These are phyloP conservation scores for Albugo laibachii DNA, from an alignment of 352 stramenopile species.

Conservation along the genomic window DNA sequence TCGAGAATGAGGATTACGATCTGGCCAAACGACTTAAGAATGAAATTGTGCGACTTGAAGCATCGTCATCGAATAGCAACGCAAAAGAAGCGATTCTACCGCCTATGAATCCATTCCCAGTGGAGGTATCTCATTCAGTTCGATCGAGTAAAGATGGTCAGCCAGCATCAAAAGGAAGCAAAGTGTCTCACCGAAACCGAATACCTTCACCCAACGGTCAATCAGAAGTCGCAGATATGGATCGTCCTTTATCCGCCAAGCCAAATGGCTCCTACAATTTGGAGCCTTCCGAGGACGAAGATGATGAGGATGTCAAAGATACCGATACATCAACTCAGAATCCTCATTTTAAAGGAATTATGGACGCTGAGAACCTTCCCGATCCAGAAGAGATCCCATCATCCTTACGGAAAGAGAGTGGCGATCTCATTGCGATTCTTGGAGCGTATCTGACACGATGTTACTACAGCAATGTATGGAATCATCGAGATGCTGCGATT, in stretches of 20 bases:
- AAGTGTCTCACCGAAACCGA: no score
- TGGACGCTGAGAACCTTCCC: conserved; percentile 38
- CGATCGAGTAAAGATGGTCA: conserved; percentile 1
- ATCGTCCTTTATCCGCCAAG: conserved; percentile 1
- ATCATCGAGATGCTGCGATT: conserved; percentile 64
- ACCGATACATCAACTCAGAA: conserved; percentile 13
- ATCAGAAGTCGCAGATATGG: conserved; percentile 2
- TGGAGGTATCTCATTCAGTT: conserved; percentile 12
- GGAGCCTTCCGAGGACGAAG: conserved; percentile 12
- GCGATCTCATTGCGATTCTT: conserved; percentile 54
- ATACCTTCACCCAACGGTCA: not conserved
- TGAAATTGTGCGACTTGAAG: conserved; percentile 59
- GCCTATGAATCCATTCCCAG: conserved; percentile 39
- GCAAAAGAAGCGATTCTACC: conserved; percentile 33
- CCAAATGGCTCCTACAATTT: not conserved
- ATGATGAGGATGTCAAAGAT: conserved; percentile 9
- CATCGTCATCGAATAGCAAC: conserved; percentile 23
- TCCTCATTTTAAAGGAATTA: conserved; percentile 36
- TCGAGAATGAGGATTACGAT: conserved; percentile 85
- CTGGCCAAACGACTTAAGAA: conserved; percentile 79
- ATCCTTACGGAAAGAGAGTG: conserved; percentile 52
- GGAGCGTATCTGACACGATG: conserved; percentile 58
- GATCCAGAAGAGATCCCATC: conserved; percentile 49
- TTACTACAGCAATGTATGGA: conserved; percentile 78
- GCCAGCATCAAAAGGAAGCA: no score